A percentile compares a stretch with the other conserved stretches of the same genome.
These are phyloP conservation scores for Durusdinium trenchii DNA, from an alignment of 73 alveolate genomes.

Conservation along the genomic window DNA sequence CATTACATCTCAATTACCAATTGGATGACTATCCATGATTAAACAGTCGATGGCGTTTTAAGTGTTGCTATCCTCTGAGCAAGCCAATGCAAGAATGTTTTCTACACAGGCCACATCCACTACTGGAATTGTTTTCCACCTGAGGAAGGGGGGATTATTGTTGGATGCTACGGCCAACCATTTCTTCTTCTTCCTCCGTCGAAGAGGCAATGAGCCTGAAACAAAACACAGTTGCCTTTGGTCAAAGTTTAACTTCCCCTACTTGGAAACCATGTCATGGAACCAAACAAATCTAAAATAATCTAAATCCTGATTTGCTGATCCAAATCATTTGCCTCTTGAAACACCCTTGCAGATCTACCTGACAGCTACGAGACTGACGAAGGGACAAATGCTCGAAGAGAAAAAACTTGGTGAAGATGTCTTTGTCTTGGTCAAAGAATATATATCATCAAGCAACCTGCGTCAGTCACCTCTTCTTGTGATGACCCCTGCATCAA, in stretches of 20 bases:
- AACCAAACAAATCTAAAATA: not conserved
- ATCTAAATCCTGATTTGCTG: too few relatives aligned
- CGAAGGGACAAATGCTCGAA: constrained; percentile 2
- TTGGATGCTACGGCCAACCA: not conserved
- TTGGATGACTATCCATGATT: not conserved
- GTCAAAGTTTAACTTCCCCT: not conserved
- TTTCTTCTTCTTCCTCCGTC: not conserved
- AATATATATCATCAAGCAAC: not conserved
- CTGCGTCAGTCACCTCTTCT: not conserved
- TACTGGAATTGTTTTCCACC: not conserved
- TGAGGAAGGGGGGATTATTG: constrained; percentile 10
- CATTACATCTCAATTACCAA: too few relatives aligned
- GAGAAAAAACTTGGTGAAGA: not conserved
- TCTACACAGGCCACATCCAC: too few relatives aligned
- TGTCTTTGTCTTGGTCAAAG: constrained; percentile 16
- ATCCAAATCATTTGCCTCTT: too few relatives aligned
- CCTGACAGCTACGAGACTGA: not conserved
- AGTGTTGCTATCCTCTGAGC: too few relatives aligned
- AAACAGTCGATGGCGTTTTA: not conserved
- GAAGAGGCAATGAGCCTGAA: not conserved
- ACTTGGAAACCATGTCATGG: too few relatives aligned
- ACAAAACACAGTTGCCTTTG: not conserved
- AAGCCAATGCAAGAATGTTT: not conserved
- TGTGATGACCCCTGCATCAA: not conserved
- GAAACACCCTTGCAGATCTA: not conserved